These are phyloP conservation scores for Fusarium cicatricum DNA, from an alignment of 2,329 filamentous ascomycete genomes.

Conservation along the genomic window DNA sequence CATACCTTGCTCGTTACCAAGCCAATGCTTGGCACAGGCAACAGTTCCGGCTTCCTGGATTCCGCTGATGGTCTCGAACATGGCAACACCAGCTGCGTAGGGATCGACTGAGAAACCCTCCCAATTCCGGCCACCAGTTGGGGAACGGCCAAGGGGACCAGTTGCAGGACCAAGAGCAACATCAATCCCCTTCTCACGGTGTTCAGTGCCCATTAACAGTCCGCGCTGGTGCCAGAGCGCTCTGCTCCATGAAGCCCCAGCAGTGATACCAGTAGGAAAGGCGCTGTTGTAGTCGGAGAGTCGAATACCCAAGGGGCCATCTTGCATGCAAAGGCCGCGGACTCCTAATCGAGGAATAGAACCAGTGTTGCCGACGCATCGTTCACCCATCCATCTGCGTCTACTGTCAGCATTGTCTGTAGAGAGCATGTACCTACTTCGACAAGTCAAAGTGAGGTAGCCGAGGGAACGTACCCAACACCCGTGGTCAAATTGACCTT, in stretches of 20 bases:
- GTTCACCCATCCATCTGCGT: constrained; percentile 60
- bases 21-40: constrained; percentile 82
- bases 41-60: constrained; percentile 85
- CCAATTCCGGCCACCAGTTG: constrained; percentile 66
- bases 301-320: constrained; percentile 83
- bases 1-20: constrained; percentile 73
- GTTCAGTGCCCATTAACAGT: constrained; percentile 64
- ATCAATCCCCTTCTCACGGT: constrained; percentile 79
- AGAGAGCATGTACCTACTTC: not conserved
- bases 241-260: constrained; percentile 85
- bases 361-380: constrained; percentile 81
- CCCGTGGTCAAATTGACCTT: constrained; percentile 97
- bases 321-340: constrained; percentile 83
- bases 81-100: constrained; percentile 75
- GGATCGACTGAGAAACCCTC: constrained; percentile 76
- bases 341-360: constrained; percentile 75
- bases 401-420: not conserved
- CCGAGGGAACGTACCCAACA: constrained; percentile 68
- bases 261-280: constrained; percentile 80
- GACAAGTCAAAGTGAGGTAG: constrained; percentile 37
- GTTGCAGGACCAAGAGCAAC: constrained; percentile 66
- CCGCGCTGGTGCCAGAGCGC: constrained; percentile 66
- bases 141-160: constrained; percentile 57
- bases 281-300: constrained; percentile 81
- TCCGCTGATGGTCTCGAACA: constrained; percentile 77